phyloP scores from a whole-genome alignment of 495 filamentous ascomycete genomes.

The Apiosordaria backusii region DNA sequence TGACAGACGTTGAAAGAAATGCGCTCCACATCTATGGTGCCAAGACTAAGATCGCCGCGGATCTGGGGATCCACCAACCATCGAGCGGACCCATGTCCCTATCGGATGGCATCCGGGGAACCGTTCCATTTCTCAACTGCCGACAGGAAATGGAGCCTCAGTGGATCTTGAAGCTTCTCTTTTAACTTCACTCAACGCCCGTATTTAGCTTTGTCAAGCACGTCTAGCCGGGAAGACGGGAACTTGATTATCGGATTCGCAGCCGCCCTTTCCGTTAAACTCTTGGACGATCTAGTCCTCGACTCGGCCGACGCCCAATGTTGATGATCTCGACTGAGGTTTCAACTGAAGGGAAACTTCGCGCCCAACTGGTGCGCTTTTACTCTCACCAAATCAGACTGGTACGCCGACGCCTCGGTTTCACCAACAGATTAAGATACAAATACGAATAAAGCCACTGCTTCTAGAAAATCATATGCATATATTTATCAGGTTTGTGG shows the following conservation, averaged over 20 bases:
- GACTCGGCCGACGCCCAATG: no score
- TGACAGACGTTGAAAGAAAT: background rate
- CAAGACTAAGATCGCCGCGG: background rate
- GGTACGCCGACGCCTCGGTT: background rate
- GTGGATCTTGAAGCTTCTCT: background rate
- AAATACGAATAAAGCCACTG: background rate
- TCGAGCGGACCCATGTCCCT: background rate
- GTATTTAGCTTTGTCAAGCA: background rate
- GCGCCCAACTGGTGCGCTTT: no score
- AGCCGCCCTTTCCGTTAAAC: no score
- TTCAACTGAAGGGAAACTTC: no score
- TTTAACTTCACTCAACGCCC: background rate
- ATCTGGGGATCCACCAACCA: background rate
- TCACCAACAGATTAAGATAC: background rate
- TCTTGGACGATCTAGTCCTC: no score
- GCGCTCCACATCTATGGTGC: background rate
- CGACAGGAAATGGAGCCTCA: background rate
- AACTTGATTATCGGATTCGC: background rate
- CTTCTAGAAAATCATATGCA: background rate
- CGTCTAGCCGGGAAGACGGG: background rate
- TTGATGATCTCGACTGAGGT: no score
- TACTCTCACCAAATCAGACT: no score
- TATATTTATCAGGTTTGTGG: background rate
- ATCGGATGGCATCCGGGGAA: background rate
- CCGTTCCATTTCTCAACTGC: background rate